These are phyloP conservation scores for Mycena chlorophos DNA, from an alignment of 768 basidiomycete genomes.

Conservation along the genomic window DNA sequence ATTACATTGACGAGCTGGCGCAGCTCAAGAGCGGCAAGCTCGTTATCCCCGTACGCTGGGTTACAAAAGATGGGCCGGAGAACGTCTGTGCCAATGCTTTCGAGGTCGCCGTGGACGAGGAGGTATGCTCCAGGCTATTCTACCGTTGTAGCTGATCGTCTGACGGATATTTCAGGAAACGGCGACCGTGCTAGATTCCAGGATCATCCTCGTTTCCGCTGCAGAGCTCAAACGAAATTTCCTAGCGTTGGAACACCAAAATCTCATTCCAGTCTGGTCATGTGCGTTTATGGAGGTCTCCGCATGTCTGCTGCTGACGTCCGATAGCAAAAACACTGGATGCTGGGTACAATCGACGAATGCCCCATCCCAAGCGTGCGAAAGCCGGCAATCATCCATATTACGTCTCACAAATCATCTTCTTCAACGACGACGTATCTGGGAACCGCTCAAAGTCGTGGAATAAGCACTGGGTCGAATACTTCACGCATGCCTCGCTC, in stretches of 20 bases:
- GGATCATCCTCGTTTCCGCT: neutral
- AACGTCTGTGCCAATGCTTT: constrained; percentile 12
- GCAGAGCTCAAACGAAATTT: constrained; percentile 5
- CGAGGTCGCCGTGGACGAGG: neutral
- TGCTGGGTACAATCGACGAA: neutral
- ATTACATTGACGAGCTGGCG: constrained; percentile 24
- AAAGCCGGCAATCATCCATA: constrained; percentile 3
- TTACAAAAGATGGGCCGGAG: constrained; percentile 5
- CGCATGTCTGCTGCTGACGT: neutral
- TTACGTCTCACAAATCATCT: neutral
- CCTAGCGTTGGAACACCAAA: constrained; percentile 1
- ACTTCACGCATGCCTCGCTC: constrained; percentile 37
- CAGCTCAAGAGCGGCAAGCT: constrained; percentile 10
- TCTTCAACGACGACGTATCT: constrained; percentile 44
- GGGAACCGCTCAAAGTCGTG: constrained; percentile 46
- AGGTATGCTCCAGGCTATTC: neutral
- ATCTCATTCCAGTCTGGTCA: constrained; percentile 3
- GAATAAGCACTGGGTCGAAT: constrained; percentile 47
- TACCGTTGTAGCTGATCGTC: neutral
- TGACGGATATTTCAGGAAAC: neutral
- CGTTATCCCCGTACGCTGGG: constrained; percentile 24
- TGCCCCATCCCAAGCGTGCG: constrained; percentile 14
- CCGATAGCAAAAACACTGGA: neutral
- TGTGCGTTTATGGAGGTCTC: neutral
- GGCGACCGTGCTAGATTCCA: neutral